Conservation (phyloP, 148 eudicot genomes). For the Selenicereus undatus region DNA sequence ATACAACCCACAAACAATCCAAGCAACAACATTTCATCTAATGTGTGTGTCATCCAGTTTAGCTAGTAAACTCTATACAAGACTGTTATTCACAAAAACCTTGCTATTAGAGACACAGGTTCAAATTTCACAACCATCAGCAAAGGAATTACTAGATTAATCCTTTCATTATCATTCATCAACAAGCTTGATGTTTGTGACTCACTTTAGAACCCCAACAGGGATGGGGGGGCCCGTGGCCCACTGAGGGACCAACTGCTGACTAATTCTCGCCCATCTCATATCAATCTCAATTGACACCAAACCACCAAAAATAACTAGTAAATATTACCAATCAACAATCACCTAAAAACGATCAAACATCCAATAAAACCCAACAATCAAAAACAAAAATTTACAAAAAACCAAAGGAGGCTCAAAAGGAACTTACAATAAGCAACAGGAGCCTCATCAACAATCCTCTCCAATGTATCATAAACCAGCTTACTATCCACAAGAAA, state of each 20-base stretch:
- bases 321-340: neutral
- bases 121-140: too few relatives aligned
- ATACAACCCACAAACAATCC: too few relatives aligned
- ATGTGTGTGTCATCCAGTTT: too few relatives aligned
- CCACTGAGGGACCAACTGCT: neutral
- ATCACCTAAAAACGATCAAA: neutral
- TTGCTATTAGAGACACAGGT: too few relatives aligned
- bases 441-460: slow-evolving; percentile 60
- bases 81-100: too few relatives aligned
- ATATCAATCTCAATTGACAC: neutral
- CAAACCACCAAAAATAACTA: slow-evolving; percentile 1
- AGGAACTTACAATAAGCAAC: slow-evolving; percentile 71
- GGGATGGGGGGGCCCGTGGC: too few relatives aligned
- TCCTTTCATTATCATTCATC: too few relatives aligned
- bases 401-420: neutral
- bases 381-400: neutral
- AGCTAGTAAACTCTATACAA: too few relatives aligned
- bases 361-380: neutral
- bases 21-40: too few relatives aligned
- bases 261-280: neutral
- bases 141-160: too few relatives aligned
- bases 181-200: too few relatives aligned
- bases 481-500: slow-evolving; percentile 90
- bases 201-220: too few relatives aligned
- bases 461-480: slow-evolving; percentile 81